Base-by-base conservation (phyloP, 2,329 filamentous ascomycete species). In the Dothideomycetidae sp. region DNA sequence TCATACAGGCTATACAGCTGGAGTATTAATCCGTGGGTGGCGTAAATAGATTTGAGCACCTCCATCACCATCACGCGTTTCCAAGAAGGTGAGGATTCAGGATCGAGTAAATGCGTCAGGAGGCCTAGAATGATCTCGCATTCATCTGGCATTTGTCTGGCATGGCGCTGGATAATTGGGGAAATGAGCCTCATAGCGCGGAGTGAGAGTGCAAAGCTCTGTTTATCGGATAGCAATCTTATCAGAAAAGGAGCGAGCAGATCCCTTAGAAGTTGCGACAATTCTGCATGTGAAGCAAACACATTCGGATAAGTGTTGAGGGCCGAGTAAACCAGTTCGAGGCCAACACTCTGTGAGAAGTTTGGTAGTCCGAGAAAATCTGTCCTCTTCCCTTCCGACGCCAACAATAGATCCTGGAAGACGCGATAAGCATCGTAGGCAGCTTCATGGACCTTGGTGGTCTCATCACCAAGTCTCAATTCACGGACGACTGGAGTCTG, bases 271-370 rank as follows among this genome's bases (percentile, higher is more conserved):
- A 93, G 73, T 46, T 88, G 71, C 4, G 80, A 73, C 55, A 93
- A 81, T 52, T 94, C 86, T 1, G 74, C 68, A 52, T 94, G 85
- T 3, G 68, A 66, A 12, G 76, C 65, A 55, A 96, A 90, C 17
- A 93, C 73, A 36, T 69, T 66, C n/a, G 78, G 73, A 62, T 94
- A 84, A 49, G 86, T 92, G 15, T 80, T 78, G 42, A 98, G 64
- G 36, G 93, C 76, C 1, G 84, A 88, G 58, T 94, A 86, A 48
- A 98, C 84, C 38, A 96, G 68, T 54, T 98, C 90, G 1, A 98
- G 63, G 4, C 85, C 82, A 48, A 93, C 90, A 0, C 81, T 79
- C 48, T 84, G 76, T 0, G 83, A 76, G 7, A 96, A 67, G 3
- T 74, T 73, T 10, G 81, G 76, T 49, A 90, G 81, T 19, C 76